Percentiles rank a stretch among this genome's conserved stretches.
Evolutionary conservation across 345 rosid species (phyloP).

Genomic region (Arabidopsis thaliana): TAIR10.1 NC_003071.7:7466501-7467000

Average conservation of each 20-base stretch:
- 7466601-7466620: neutral
- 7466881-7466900: constrained; percentile 30
- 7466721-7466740: neutral
- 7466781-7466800: constrained; percentile 14
- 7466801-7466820: constrained; percentile 19
- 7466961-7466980: constrained; percentile 33
- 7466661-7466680: neutral
- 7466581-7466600: neutral
- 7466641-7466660: constrained; percentile 1
- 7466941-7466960: constrained; percentile 13
- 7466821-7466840: constrained; percentile 23
- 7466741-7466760: neutral
- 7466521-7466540: neutral
- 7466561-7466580: neutral
- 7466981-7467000: constrained; percentile 2
- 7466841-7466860: constrained; percentile 22
- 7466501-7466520: constrained; percentile 16
- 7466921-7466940: constrained; percentile 32
- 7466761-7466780: constrained; percentile 15
- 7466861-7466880: constrained; percentile 30
- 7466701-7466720: constrained; percentile 23
- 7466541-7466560: neutral
- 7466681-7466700: constrained; percentile 14
- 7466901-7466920: constrained; percentile 26
- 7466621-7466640: constrained; percentile 10